phyloP scores from a whole-genome alignment of 805 yeast genomes.

The Pichia eremophila region DNA sequence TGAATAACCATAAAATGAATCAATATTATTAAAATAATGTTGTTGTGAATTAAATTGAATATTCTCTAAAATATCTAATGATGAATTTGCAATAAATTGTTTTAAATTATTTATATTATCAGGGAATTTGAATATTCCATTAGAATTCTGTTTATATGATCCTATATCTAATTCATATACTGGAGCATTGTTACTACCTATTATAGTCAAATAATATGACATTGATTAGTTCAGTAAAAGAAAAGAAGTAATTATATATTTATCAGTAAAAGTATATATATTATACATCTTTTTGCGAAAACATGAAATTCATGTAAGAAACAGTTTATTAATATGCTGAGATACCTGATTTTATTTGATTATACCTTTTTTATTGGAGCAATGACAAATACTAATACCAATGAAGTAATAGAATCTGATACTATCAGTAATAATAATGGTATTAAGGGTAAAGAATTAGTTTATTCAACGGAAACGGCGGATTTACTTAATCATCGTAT shows the following conservation, averaged over 20 bases:
- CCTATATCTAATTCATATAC: slow-evolving; percentile 83
- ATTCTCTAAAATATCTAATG: slow-evolving; percentile 88
- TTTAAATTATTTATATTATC: slow-evolving; percentile 66
- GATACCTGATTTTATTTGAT: no score
- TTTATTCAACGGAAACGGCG: slow-evolving; percentile 23
- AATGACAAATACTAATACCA: background rate
- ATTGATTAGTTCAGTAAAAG: slow-evolving; percentile 21
- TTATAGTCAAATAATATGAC: slow-evolving; percentile 83
- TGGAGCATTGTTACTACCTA: slow-evolving; percentile 82
- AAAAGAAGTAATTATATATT: no score
- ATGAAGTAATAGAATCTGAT: background rate
- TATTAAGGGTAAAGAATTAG: background rate
- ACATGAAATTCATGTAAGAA: no score
- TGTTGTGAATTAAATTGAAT: slow-evolving; percentile 66
- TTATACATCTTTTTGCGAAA: no score
- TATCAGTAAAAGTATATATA: no score
- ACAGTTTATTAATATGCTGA: no score
- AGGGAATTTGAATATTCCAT: slow-evolving; percentile 57
- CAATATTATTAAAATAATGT: slow-evolving; percentile 68
- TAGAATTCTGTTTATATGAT: slow-evolving; percentile 56
- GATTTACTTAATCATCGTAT: slow-evolving; percentile 36
- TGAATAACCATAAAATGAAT: slow-evolving; percentile 72
- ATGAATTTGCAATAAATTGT: slow-evolving; percentile 82
- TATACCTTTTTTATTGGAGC: no score
- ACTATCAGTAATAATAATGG: no score